Evolutionary conservation across 257 asterid species (phyloP).

Genomic region (Rhazya stricta): DNA sequence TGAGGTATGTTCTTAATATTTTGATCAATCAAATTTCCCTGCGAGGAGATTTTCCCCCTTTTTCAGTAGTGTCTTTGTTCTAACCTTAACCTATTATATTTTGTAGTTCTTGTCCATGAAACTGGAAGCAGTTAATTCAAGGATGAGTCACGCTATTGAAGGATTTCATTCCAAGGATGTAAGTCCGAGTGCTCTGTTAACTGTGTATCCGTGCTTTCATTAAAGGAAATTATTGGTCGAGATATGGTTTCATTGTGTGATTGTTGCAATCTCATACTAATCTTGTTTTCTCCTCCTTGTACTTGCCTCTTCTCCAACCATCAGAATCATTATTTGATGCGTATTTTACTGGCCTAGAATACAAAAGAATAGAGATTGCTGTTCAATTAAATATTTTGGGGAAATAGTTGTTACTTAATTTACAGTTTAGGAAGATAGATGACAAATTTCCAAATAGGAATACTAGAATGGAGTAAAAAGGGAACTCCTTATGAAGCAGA

Average conservation of each 20-base stretch:
- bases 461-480: neutral
- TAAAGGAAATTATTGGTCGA: neutral
- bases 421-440: neutral
- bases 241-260: neutral
- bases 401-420: neutral
- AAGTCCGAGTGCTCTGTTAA: slow-evolving; percentile 23
- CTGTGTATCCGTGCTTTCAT: neutral
- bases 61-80: neutral
- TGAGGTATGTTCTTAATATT: slow-evolving; percentile 47
- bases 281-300: neutral
- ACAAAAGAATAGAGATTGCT: neutral
- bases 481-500: neutral
- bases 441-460: neutral
- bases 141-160: slow-evolving; percentile 53
- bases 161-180: slow-evolving; percentile 71
- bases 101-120: slow-evolving; percentile 86
- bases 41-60: neutral
- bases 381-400: neutral
- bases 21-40: neutral
- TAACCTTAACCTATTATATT: neutral
- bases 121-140: slow-evolving; percentile 85
- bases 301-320: neutral
- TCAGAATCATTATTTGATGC: neutral
- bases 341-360: neutral
- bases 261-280: neutral